phyloP scores from a whole-genome alignment of 2,329 filamentous ascomycete genomes.

The Aplosporella prunicola region DNA sequence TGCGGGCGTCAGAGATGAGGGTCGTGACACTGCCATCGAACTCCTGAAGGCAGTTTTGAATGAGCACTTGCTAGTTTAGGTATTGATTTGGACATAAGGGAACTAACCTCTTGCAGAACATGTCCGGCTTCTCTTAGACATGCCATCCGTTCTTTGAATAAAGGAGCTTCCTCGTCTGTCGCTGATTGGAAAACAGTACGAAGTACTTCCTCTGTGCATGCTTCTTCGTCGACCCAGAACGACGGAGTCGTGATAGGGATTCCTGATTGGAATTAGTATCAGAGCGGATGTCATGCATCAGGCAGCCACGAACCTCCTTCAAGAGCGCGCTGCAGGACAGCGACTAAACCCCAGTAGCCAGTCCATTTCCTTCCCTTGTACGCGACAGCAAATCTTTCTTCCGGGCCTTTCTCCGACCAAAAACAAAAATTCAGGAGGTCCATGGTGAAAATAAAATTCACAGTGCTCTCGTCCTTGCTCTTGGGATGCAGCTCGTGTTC shows the following conservation, averaged over 20 bases:
- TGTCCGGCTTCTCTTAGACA: conserved; percentile 77
- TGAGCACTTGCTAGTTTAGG: not conserved
- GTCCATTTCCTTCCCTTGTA: conserved; percentile 79
- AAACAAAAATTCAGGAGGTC: conserved; percentile 95
- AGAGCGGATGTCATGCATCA: not conserved
- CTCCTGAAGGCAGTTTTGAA: conserved; percentile 39
- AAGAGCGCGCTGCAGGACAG: conserved; percentile 72
- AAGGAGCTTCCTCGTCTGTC: conserved; percentile 77
- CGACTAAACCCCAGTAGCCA: conserved; percentile 91
- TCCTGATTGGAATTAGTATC: conserved; percentile 36
- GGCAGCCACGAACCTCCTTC: conserved; percentile 57
- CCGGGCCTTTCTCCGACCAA: conserved; percentile 66
- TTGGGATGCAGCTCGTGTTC: conserved; percentile 86
- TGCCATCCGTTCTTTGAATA: conserved; percentile 65
- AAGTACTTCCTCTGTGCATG: conserved; percentile 66
- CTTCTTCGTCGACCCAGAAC: conserved; percentile 72
- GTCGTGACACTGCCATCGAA: conserved; percentile 67
- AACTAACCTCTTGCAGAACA: conserved; percentile 63
- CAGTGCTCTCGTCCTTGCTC: conserved; percentile 64
- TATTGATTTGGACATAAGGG: not conserved
- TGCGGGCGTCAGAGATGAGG: conserved; percentile 62
- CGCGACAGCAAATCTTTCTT: conserved; percentile 70
- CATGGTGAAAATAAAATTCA: conserved; percentile 95
- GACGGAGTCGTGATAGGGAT: conserved; percentile 82
- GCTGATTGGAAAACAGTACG: conserved; percentile 75